Conservation (phyloP, 345 rosid genomes). For the Boechera stricta region DNA sequence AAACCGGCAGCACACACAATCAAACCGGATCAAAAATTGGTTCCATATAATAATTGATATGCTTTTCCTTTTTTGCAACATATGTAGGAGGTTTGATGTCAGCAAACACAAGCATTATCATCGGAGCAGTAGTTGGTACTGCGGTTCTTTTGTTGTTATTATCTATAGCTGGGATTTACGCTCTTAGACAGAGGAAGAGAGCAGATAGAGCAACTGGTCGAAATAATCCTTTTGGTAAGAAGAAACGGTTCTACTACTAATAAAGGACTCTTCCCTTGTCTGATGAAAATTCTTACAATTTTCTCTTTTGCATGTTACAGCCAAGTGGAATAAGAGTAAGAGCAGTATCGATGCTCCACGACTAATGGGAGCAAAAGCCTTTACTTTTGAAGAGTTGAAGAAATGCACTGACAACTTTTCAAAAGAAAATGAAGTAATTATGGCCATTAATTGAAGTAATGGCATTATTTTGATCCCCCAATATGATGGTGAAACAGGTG, state of each 20-base stretch:
- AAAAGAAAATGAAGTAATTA: conserved; percentile 58
- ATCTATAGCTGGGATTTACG: background rate
- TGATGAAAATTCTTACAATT: background rate
- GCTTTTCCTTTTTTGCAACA: background rate
- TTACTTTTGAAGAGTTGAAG: conserved; percentile 73
- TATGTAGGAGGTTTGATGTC: background rate
- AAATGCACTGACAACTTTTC: conserved; percentile 75
- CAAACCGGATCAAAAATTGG: background rate
- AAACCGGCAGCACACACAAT: background rate
- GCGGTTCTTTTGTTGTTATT: background rate
- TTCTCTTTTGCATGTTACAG: conserved; percentile 48
- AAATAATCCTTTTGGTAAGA: background rate
- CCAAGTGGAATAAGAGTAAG: conserved; percentile 65
- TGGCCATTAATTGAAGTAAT: too few species aligned
- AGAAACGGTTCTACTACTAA: background rate
- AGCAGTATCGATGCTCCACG: conserved; percentile 67
- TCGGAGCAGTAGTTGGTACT: background rate
- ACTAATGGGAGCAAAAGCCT: conserved; percentile 76
- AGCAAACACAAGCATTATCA: background rate
- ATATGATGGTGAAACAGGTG: conserved; percentile 55
- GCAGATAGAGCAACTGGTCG: background rate
- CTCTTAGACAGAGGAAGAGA: background rate
- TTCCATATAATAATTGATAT: background rate
- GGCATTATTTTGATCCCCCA: background rate
- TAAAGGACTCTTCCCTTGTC: background rate